Evolutionary conservation across 2,329 filamentous ascomycete genomes (phyloP), one percentile per base, ranked within the genome.

Genomic region (Fonsecaea erecta): DNA sequence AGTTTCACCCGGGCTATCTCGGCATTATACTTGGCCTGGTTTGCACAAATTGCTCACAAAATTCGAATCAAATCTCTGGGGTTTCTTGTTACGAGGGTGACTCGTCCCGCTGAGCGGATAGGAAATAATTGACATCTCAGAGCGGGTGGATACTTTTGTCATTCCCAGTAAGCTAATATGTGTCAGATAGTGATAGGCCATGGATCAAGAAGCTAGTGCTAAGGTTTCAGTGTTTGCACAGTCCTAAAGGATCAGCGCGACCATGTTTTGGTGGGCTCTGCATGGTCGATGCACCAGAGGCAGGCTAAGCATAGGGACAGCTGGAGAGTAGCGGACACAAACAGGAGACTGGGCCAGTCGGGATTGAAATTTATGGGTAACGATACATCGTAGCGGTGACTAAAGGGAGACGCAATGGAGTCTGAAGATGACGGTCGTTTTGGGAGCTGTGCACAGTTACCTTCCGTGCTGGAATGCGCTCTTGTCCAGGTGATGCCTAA

Each of bases 151-250:
- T 58, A 58, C 28, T 28, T 51, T 28, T 51, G 43, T 26, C 21
- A 21, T 52, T 48, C 30, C 51, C n/a, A 32, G 57, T 40, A 26
- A 60, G 46, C 43, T 24, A 37, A 60, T 34, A 60, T 60, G 57
- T 60, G 57, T 60, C 57, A 52, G 9, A 5, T 52, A 60, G 46
- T 46, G 57, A 60, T 60, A 60, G 57, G 57, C 30, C 43, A 35
- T 21, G 2, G 43, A 26, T 18, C 28, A 3, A 24, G 46, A 52
- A 34, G 46, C 57, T 52, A 60, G 57, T 30, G 32, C 48, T 51
- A 32, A 52, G 32, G 21, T 60, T 48, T 51, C 43, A 24, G 18
- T 30, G 51, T 24, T n/a, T 53, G 51, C 24, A 48, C 16, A 48
- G 43, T 48, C 18, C 43, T 26, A 48, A 48, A 48, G 43, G 43